phyloP scores from a whole-genome alignment of 345 rosid species.

The Leavenworthia alabamica region DNA sequence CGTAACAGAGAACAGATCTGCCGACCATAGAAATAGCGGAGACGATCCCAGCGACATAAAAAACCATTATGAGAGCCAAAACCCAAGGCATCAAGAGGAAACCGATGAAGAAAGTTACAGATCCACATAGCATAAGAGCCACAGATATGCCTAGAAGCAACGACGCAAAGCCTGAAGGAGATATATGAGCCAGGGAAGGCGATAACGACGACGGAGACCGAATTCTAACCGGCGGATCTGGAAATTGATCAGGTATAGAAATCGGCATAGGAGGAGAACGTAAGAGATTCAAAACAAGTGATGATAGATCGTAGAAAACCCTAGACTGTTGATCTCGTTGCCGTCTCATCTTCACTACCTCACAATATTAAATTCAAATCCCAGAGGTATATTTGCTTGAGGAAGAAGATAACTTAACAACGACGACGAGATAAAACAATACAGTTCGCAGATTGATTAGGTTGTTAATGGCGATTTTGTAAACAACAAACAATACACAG shows the following conservation, averaged over 20 bases:
- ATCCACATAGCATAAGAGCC: constrained; percentile 82
- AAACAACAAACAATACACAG: not conserved
- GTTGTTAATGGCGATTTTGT: not conserved
- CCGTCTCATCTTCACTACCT: constrained; percentile 37
- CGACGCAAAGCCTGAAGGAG: constrained; percentile 84
- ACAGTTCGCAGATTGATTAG: not conserved
- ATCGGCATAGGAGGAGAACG: constrained; percentile 62
- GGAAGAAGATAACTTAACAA: constrained; percentile 2
- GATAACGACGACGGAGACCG: not conserved
- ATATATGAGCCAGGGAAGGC: constrained; percentile 39
- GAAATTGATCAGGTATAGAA: constrained; percentile 39
- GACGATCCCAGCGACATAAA: constrained; percentile 74
- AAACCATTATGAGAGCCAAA: constrained; percentile 57
- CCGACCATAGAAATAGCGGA: constrained; percentile 63
- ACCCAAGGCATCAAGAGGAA: constrained; percentile 96
- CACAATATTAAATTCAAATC: not conserved
- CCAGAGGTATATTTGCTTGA: not conserved
- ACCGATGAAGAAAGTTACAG: constrained; percentile 87
- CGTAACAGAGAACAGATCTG: constrained; percentile 52
- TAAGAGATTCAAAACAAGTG: constrained; percentile 53
- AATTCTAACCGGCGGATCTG: constrained; percentile 17
- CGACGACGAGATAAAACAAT: not conserved
- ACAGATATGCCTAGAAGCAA: constrained; percentile 74
- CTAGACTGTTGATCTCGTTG: constrained; percentile 52
- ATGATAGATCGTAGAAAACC: constrained; percentile 57